Evolutionary conservation across 2,329 filamentous ascomycete species (phyloP).

Genomic region (Clonostachys rosea): DNA sequence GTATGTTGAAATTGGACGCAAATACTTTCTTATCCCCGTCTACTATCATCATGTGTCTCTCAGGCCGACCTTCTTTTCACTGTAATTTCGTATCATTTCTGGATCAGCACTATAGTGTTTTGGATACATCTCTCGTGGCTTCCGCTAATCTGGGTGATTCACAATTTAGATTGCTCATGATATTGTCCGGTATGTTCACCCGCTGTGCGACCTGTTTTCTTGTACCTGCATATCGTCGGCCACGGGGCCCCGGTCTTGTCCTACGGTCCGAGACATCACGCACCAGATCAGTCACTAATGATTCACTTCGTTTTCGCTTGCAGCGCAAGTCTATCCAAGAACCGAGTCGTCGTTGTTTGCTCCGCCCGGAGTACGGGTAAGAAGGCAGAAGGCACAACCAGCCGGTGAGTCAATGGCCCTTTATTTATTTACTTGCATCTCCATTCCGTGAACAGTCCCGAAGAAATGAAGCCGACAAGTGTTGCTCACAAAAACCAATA

Average conservation of each 20-base stretch:
- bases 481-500: slow-evolving; percentile 2
- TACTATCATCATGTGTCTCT: too few species aligned
- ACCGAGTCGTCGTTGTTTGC: slow-evolving; percentile 87
- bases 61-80: too few species aligned
- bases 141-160: neutral
- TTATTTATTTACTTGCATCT: neutral
- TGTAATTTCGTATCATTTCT: neutral
- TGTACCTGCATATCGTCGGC: too few species aligned
- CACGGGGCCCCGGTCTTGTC: too few species aligned
- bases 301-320: neutral
- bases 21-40: too few species aligned
- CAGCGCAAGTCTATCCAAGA: slow-evolving; percentile 50
- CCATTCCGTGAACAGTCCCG: neutral
- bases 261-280: too few species aligned
- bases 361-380: slow-evolving; percentile 92
- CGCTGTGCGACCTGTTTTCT: neutral
- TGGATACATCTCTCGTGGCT: too few species aligned
- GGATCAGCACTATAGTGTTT: too few species aligned
- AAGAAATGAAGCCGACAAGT: neutral
- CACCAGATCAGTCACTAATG: too few species aligned
- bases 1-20: slow-evolving; percentile 22
- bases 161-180: slow-evolving; percentile 30
- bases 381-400: slow-evolving; percentile 93
- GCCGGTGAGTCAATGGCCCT: slow-evolving; percentile 61
- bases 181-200: slow-evolving; percentile 31